Evolutionary conservation across 129 eudicot species (phyloP), one percentile per base, ranked within the genome.

Genomic region (Flaveria ramosissima): DNA sequence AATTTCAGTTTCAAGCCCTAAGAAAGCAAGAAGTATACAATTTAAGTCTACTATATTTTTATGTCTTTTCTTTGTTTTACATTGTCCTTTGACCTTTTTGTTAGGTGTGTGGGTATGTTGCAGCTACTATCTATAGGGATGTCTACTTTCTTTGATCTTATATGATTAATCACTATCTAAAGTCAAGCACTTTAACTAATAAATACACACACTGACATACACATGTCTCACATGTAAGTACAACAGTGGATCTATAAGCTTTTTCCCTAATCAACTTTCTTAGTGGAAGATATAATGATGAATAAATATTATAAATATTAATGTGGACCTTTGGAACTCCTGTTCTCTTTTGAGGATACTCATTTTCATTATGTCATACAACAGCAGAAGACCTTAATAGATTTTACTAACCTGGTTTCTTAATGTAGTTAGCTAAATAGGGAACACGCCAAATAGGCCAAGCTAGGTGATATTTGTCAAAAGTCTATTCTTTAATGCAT

Each of bases 251-350:
- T 79, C 73, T 41, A 24, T 42, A 72, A 27, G 39, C 78, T 64
- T 80, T 80, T 26, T 64, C 74, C 50, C 61, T 23, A 47, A 71
- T 71, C 74, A 64, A 70, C 68, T 59, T 50, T 79, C 68, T 32
- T 80, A 65, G 79, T 80, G 83, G 83, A 80, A 66, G 61, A 65
- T 80, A 75, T 60, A 59, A 78, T 57, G 30, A 77, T 68, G 56
- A 42, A 77, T 77, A 23, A 26, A 70, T 60, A 43, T 60, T 17
- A 59, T 45, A 36, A 36, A 36, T 36, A 36, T 36, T 36, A 36
- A 36, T 59, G 71, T 57, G 82, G 82, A 9, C 82, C 82, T 50
- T 68, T 42, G 42, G 46, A 26, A 57, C 50, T 45, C 62, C 27
- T 71, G 71, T 78, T 70, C 65, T 59, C 70, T 78, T 71, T 60